phyloP scores from a whole-genome alignment of 176 grass and related monocot genomes.

The Thalia dealbata region DNA sequence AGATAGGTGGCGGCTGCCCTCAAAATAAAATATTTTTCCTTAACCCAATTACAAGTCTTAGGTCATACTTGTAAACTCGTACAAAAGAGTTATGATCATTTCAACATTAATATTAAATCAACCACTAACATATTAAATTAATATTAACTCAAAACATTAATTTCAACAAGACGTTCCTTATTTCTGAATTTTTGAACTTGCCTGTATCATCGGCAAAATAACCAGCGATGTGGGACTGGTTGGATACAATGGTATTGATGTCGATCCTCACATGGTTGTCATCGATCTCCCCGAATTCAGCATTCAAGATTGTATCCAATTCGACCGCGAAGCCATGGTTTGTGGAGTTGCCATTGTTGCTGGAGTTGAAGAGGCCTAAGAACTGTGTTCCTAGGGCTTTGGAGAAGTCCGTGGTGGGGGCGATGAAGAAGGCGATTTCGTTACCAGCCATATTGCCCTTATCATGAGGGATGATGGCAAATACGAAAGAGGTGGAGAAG shows the following conservation, averaged over 20 bases:
- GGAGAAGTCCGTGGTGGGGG: slow-evolving; percentile 8
- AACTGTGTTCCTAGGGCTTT: neutral
- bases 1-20: too few relatives aligned
- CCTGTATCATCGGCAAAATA: slow-evolving; percentile 8
- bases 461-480: slow-evolving; percentile 13
- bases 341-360: slow-evolving; percentile 7
- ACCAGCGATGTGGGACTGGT: neutral
- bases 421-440: slow-evolving; percentile 15
- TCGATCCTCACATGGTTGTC: slow-evolving; percentile 24
- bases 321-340: slow-evolving; percentile 23
- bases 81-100: too few relatives aligned
- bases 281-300: slow-evolving; percentile 22
- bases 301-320: slow-evolving; percentile 18
- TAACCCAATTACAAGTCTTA: too few relatives aligned
- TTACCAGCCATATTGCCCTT: slow-evolving; percentile 9
- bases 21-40: too few relatives aligned
- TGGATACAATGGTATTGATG: slow-evolving; percentile 2
- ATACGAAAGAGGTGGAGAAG: slow-evolving; percentile 33
- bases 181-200: too few relatives aligned
- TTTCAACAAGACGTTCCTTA: too few relatives aligned
- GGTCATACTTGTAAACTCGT: too few relatives aligned
- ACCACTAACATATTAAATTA: too few relatives aligned
- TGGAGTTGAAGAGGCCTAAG: slow-evolving; percentile 23
- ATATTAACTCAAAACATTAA: too few relatives aligned
- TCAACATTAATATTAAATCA: too few relatives aligned